Base-by-base conservation (phyloP, 108 stramenopile genomes). In the Cyclotella kingstonii region DNA sequence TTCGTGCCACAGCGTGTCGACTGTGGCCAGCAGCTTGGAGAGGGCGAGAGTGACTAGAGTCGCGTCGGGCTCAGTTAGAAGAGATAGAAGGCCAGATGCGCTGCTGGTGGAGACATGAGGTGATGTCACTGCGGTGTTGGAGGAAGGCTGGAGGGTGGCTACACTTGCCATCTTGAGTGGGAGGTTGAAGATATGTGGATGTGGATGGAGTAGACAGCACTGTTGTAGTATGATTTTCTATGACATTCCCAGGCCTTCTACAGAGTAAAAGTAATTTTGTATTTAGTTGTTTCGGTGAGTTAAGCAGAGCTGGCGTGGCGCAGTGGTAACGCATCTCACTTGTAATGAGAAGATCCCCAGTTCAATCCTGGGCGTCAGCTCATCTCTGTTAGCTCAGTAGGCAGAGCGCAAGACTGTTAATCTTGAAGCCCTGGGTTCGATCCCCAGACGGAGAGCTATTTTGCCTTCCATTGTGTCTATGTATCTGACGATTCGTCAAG, bases 1-100 rank as follows among this genome's bases (percentile, higher is more conserved):
- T 60, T 94, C 89, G 44, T 92, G 90, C 93, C 93, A 94, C 8
- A 82, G 61, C 7, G 73, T 81, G 57, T 89, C 86, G 12, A 94
- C 90, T 25, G 85, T 81, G 7, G 33, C 52, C 25, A 88, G 59
- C 2, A 93, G 63, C 42, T 83, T 76, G 35, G 63, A 36, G 38
- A 93, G 53, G 12, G 88, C 86, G 41, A 79, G 73, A n/a, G 65
- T 56, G 19, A 77, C 70, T 42, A 92, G 46, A 12, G 59, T 53
- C 3, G 78, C 70, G 49, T 81, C 79, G 5, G 80, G 69, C 42
- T 92, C 90, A 58, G 83, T 72, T 55, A 92, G 75, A 5, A 92
- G 51, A 18, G 90, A 85, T 19, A 92, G 81, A 38, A 71, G 84
- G 22, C 86, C 86, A 8, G 86, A 83, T 6, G 90, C 87, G 17